Evolutionary conservation across 148 eudicot species (phyloP), one percentile per base, ranked within the genome.

Genomic region (Rhododendron ferrugineum): DNA sequence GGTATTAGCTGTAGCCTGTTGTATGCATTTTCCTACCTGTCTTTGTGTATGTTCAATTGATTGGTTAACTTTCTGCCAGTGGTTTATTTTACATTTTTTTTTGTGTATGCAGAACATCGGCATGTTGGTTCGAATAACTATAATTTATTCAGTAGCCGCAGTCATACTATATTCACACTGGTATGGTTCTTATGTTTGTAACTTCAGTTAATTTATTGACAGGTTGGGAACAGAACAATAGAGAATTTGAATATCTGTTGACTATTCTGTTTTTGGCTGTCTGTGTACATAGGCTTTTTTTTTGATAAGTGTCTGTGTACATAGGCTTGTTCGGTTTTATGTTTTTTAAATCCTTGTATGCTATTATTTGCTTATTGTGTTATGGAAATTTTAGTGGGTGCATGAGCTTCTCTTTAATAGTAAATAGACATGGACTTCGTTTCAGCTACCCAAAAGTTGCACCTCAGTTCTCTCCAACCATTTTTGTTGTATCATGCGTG

Each of bases 41-140:
- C 37, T 73, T 47, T 74, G 16, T 58, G 36, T 26, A 9, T 77
- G 40, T 83, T 22, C 46, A 74, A 64, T 60, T 75, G 46, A 74
- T 75, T 9, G 47, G 8, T 37, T 52, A 23, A 15, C 42, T 73
- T 84, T 18, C 50, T 46, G 18, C 64, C 58, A 34, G 73, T 56
- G 47, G 15, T 84, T 84, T 82, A 73, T 60, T 78, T 26, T 5
- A 37, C 3, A 14, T 6, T 11, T 74, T 42, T 79, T 85, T 68
- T 3, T 78, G 11, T 85, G 11, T 85, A 83, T 83, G 89, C 93
- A 97, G 99, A 97, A 92, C 99, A 97, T 89, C 99, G 99, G 3
- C 99, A 97, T 86, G 99, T 97, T 87, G 99, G 99, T 85, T 97
- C 99, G 47, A 97, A 97, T 89, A 97, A 97, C 84, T 97, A 93